Conservation (phyloP, 2,329 filamentous ascomycete genomes). For the Didymella pinodella region DNA sequence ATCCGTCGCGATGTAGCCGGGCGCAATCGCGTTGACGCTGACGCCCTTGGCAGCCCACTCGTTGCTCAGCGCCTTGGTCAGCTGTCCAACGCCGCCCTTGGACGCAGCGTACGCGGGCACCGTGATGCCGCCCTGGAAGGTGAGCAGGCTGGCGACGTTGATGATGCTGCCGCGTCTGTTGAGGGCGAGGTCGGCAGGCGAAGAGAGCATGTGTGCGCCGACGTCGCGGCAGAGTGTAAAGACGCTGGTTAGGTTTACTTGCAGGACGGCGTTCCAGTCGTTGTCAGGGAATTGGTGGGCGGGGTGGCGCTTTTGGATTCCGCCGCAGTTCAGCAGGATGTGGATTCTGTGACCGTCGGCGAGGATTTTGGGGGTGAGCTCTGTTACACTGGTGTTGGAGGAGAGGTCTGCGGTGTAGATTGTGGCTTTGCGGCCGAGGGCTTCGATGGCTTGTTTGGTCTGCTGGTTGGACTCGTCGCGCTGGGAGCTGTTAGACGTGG, state of each 20-base stretch:
- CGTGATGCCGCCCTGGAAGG: conserved; percentile 86
- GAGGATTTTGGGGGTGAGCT: conserved; percentile 68
- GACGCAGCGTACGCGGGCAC: conserved; percentile 87
- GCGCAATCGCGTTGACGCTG: conserved; percentile 87
- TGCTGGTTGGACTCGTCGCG: conserved; percentile 62
- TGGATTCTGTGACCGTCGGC: conserved; percentile 70
- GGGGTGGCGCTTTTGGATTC: conserved; percentile 82
- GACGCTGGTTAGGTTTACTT: conserved; percentile 85
- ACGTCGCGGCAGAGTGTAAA: conserved; percentile 81
- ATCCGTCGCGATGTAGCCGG: conserved; percentile 90
- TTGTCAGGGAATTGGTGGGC: conserved; percentile 76
- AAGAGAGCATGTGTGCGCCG: conserved; percentile 77
- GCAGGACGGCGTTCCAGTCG: conserved; percentile 82
- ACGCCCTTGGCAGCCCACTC: conserved; percentile 84
- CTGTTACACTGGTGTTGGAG: conserved; percentile 65
- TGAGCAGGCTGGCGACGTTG: conserved; percentile 82
- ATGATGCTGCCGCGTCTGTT: conserved; percentile 74
- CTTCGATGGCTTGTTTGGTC: conserved; percentile 69
- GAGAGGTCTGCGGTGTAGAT: conserved; percentile 77
- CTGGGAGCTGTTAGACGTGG: conserved; percentile 45
- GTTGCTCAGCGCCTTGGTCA: conserved; percentile 85
- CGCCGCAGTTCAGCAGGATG: conserved; percentile 85
- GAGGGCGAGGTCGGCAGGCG: conserved; percentile 57
- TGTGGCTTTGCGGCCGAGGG: conserved; percentile 69
- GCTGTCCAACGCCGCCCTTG: conserved; percentile 84